phyloP scores from a whole-genome alignment of 352 stramenopile genomes.

The Globisporangium echinulatum region DNA sequence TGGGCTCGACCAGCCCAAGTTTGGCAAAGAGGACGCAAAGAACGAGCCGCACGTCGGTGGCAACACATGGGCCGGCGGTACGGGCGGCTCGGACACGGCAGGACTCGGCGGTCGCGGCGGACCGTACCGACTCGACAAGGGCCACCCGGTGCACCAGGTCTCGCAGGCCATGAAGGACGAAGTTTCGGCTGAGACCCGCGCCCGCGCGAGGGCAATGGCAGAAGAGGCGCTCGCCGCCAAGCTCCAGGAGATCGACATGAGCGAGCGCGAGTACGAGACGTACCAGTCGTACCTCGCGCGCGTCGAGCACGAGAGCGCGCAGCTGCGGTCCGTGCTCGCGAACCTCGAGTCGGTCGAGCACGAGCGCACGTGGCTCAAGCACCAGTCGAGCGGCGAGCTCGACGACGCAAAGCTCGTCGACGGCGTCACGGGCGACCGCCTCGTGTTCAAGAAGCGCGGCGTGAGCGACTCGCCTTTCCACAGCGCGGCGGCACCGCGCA shows the following conservation, averaged over 20 bases:
- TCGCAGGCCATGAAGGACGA: conserved; percentile 91
- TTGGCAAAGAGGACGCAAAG: conserved; percentile 92
- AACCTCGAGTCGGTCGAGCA: conserved; percentile 78
- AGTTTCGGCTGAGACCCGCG: conserved; percentile 80
- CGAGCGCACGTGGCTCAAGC: conserved; percentile 91
- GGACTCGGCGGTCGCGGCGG: conserved; percentile 90
- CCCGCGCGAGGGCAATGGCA: conserved; percentile 64
- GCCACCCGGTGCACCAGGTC: conserved; percentile 92
- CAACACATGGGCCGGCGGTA: conserved; percentile 93
- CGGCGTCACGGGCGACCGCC: conserved; percentile 84
- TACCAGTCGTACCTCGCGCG: conserved; percentile 71
- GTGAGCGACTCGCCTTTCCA: conserved; percentile 54
- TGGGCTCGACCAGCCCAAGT: conserved; percentile 78
- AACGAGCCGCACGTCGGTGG: conserved; percentile 93
- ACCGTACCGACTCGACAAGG: conserved; percentile 93
- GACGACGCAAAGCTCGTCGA: conserved; percentile 95
- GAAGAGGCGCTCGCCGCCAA: conserved; percentile 60
- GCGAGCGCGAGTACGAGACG: conserved; percentile 65
- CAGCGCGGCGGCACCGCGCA: conserved; percentile 11
- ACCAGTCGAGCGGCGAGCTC: conserved; percentile 92
- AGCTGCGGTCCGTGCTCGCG: conserved; percentile 73
- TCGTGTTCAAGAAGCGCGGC: conserved; percentile 92
- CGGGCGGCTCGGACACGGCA: conserved; percentile 90
- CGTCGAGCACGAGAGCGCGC: conserved; percentile 70
- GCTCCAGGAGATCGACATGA: conserved; percentile 84